phyloP scores from a whole-genome alignment of 768 basidiomycete genomes.

The Russula lepida region DNA sequence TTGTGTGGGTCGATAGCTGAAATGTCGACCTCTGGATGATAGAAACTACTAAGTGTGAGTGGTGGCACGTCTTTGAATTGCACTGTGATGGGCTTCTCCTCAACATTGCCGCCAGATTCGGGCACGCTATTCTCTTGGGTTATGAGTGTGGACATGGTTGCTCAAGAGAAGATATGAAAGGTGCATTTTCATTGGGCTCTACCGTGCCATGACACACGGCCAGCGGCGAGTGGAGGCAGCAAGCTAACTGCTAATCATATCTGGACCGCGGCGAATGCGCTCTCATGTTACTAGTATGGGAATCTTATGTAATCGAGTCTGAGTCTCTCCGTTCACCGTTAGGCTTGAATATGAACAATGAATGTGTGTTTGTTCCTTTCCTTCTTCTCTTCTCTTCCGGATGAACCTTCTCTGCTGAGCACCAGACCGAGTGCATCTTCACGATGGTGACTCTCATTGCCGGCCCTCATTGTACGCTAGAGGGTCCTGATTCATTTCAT shows the following conservation, averaged over 20 bases:
- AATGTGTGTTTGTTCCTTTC: neutral
- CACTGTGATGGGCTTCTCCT: neutral
- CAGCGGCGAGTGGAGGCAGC: too few relatives aligned
- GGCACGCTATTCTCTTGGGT: neutral
- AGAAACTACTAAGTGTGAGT: neutral
- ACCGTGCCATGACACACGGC: too few relatives aligned
- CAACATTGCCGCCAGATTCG: neutral
- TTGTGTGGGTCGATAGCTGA: neutral
- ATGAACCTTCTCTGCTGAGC: constrained; percentile 21
- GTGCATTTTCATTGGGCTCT: too few relatives aligned
- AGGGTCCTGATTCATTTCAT: constrained; percentile 15
- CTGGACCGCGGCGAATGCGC: too few relatives aligned
- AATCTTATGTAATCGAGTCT: too few relatives aligned
- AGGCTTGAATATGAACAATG: too few relatives aligned
- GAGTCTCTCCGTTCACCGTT: too few relatives aligned
- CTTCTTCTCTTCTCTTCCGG: neutral
- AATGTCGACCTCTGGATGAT: neutral
- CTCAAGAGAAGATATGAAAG: neutral
- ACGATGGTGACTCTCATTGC: constrained; percentile 18
- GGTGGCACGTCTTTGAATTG: neutral
- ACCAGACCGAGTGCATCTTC: constrained; percentile 19
- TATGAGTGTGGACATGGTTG: neutral
- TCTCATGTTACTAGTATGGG: too few relatives aligned
- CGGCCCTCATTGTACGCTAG: constrained; percentile 19
- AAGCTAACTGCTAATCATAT: too few relatives aligned